Evolutionary conservation across 1,284 basidiomycete species (phyloP), one percentile per base, ranked within the genome.

Genomic region (Porodaedalea pini): DNA sequence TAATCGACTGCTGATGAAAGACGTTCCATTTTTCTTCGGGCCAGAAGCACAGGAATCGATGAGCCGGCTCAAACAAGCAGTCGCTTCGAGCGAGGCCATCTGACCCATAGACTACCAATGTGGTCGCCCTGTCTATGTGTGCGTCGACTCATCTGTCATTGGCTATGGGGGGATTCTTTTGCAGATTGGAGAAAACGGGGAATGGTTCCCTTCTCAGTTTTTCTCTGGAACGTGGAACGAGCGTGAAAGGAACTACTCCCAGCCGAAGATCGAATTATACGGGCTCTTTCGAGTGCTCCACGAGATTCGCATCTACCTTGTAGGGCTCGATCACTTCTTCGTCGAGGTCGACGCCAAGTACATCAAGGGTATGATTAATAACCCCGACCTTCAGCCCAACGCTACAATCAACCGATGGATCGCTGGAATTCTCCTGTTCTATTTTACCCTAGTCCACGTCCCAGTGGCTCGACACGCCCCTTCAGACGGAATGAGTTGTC

Each of bases 351-450:
- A 76, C 50, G 71, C 74, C 0, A 67, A 66, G 17, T 74, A 71
- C 47, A 69, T 77, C 21, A 67, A 19, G n/a, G n/a, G n/a, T n/a
- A n/a, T n/a, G n/a, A n/a, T n/a, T n/a, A n/a, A n/a, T n/a, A n/a
- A n/a, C n/a, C 74, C 71, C 0, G 70, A 72, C 44, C 57, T 74
- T 2, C 68, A 69, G 5, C 73, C 73, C 0, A 74, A 71, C 51
- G 71, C 72, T 0, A 65, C 69, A 0, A 71, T 76, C 10, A 75
- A 75, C 47, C 51, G 70, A 7, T 77, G 75, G 74, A 75, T 76
- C 43, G 64, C 67, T 7, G 68, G 59, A 0, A 73, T 75, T 7
- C 47, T 72, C 0, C 58, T 73, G 10, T 77, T 73, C 55, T 49
- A 72, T 51, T 77, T 78, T 54, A 65, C 64, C 11, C 60, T 77